A percentile compares a stretch with the other conserved stretches of the same genome.
Evolutionary conservation across 1,284 basidiomycete genomes (phyloP).

Genomic region (Gomphus sp.): DNA sequence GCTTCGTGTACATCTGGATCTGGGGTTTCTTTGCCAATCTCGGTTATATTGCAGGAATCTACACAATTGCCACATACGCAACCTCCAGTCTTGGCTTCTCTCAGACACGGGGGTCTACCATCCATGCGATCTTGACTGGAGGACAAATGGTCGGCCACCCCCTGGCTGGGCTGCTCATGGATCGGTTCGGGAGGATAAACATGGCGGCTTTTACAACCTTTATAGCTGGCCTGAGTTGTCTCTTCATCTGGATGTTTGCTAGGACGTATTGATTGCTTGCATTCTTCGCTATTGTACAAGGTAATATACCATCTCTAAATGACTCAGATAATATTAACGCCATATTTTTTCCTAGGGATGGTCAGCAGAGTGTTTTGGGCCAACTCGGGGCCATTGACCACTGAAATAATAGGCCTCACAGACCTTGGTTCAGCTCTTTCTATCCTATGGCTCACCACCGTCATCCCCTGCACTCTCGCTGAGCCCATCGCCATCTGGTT

Average conservation of each 20-base stretch:
- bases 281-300: background rate
- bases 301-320: background rate
- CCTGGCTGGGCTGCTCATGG: conserved; percentile 25
- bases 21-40: no score
- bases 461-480: conserved; percentile 23
- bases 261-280: background rate
- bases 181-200: no score
- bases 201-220: no score
- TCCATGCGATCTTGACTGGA: conserved; percentile 29
- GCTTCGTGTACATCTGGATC: no score
- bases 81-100: conserved; percentile 26
- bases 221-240: no score
- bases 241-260: no score
- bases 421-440: conserved; percentile 21
- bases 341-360: conserved; percentile 11
- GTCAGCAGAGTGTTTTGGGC: conserved; percentile 29
- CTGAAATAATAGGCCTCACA: conserved; percentile 26
- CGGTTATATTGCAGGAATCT: conserved; percentile 33
- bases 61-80: conserved; percentile 30
- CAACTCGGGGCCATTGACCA: conserved; percentile 23
- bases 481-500: conserved; percentile 29
- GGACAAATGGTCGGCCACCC: conserved; percentile 33
- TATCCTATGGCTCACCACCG: conserved; percentile 22
- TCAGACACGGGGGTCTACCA: conserved; percentile 28
- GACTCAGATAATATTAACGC: background rate